Evolutionary conservation across 148 eudicot genomes (phyloP).

Genomic region (Fagopyrum esculentum): DNA sequence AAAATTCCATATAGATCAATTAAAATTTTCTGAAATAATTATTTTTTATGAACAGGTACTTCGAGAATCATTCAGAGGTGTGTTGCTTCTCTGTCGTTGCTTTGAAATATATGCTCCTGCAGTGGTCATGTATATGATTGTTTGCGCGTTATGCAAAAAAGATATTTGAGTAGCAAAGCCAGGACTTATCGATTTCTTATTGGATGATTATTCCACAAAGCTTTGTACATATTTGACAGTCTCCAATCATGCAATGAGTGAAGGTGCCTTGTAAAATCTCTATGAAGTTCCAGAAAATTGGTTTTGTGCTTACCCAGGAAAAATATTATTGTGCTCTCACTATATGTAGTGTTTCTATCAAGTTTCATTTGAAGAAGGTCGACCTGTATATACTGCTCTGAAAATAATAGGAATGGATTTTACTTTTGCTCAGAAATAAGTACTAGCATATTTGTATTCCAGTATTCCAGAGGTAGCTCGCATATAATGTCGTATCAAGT

Average conservation of each 20-base stretch:
- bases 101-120: constrained; percentile 6
- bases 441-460: neutral
- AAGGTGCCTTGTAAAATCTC: neutral
- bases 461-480: neutral
- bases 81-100: constrained; percentile 19
- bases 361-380: neutral
- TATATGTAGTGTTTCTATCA: neutral
- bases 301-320: neutral
- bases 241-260: neutral
- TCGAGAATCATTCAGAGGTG: constrained; percentile 78
- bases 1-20: neutral
- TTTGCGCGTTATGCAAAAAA: neutral
- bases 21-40: constrained; percentile 11
- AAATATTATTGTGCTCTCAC: neutral
- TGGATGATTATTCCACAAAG: neutral
- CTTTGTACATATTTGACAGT: neutral
- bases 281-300: neutral
- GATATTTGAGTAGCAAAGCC: neutral
- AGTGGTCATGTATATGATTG: neutral
- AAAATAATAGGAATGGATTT: neutral
- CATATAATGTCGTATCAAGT: neutral
- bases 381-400: neutral
- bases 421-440: neutral
- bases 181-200: neutral
- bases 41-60: constrained; percentile 41